Percentiles rank a stretch among this genome's conserved stretches.
Conservation (phyloP, 2,329 filamentous ascomycete species). For the Cordyceps sp. region DNA sequence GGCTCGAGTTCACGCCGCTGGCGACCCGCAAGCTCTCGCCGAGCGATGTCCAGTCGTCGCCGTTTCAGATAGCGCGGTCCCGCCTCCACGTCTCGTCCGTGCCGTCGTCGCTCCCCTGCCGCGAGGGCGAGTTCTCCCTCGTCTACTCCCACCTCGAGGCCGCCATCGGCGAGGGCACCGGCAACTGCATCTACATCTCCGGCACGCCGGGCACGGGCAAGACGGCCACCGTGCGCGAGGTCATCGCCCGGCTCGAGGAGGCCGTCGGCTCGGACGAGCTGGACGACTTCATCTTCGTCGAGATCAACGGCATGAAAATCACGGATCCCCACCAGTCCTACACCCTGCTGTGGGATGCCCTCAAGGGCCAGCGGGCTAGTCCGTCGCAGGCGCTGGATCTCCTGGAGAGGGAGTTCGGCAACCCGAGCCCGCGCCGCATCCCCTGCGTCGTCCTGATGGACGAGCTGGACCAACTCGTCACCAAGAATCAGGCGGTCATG, state of each 20-base stretch:
- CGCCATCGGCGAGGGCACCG: constrained; percentile 83
- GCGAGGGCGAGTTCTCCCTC: constrained; percentile 77
- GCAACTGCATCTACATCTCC: constrained; percentile 96
- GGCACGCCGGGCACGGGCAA: constrained; percentile 97
- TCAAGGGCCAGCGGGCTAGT: constrained; percentile 84
- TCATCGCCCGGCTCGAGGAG: constrained; percentile 76
- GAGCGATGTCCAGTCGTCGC: constrained; percentile 58
- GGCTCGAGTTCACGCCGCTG: constrained; percentile 89
- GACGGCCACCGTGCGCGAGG: constrained; percentile 91
- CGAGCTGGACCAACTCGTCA: constrained; percentile 92
- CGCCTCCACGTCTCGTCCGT: constrained; percentile 89
- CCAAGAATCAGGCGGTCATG: constrained; percentile 98
- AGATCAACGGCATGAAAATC: constrained; percentile 99
- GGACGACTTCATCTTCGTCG: constrained; percentile 97
- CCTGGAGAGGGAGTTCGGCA: constrained; percentile 80
- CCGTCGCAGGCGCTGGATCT: constrained; percentile 83
- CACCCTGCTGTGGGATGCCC: constrained; percentile 83
- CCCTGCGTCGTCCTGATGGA: constrained; percentile 98
- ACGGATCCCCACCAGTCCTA: constrained; percentile 96
- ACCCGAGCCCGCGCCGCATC: constrained; percentile 76
- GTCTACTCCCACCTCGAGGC: constrained; percentile 91
- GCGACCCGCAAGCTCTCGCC: constrained; percentile 73
- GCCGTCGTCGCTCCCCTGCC: constrained; percentile 73
- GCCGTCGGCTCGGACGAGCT: constrained; percentile 79
- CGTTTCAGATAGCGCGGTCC: constrained; percentile 79